Evolutionary conservation across 2,329 filamentous ascomycete species (phyloP), one percentile per base, ranked within the genome.

Genomic region (Alternaria tenuissima): DNA sequence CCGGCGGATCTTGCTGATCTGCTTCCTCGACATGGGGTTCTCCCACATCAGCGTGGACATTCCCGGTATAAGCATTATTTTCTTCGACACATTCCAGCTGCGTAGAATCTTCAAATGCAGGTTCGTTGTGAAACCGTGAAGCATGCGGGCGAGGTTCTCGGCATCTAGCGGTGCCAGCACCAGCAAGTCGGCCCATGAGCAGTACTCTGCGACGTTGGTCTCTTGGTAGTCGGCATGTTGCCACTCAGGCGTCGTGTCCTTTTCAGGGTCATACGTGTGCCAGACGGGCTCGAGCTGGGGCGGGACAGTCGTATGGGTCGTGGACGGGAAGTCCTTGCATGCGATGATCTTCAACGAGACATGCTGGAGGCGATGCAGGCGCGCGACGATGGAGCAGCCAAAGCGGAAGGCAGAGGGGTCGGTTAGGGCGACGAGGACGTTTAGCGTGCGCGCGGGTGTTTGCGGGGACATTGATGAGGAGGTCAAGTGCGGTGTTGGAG

Each of bases 21-120:
- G 93, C 71, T 93, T 91, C 80, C 91, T 92, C 16, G 92, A 96
- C 80, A 94, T 89, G 3, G 93, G 92, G 71, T 95, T 93, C 74
- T 94, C 89, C 93, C 93, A 96, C 88, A 94, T 93, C 61, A 91
- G 86, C 1, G 88, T 88, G 34, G 91, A 94, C 93, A 97, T 96
- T 65, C 92, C 92, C 0, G 94, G 93, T 7, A 96, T 89, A 58
- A 97, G 81, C 49, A 97, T 81, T 30, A 96, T 91, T 69, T 90
- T 91, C 80, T 97, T 97, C 7, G 89, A 90, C 0, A 91, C 88
- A 70, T 96, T 89, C 94, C 94, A 97, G 57, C 91, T 91, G 53
- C 94, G 87, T 49, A 97, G 77, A 1, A 96, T 87, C 68, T 94
- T 91, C 53, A 96, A 84, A 7, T 96, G 84, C 55, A 96, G 84